Percentiles rank a stretch among this genome's conserved stretches.
Evolutionary conservation across 1,284 basidiomycete genomes (phyloP).

Genomic region (Cryptococcus wingfieldii): DNA sequence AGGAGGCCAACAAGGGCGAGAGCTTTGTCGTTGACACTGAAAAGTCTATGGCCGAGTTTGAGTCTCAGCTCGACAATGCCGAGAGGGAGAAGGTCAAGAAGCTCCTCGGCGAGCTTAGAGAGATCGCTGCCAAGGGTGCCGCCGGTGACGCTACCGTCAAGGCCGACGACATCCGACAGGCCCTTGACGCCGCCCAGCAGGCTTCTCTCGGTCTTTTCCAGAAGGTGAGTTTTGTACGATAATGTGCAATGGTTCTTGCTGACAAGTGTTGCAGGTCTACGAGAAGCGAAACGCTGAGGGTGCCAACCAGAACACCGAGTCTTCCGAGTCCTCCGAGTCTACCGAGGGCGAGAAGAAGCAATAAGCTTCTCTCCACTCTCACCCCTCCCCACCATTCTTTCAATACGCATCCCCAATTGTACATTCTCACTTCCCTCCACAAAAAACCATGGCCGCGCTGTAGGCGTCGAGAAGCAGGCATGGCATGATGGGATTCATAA

Average conservation of each 20-base stretch:
- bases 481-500: no score
- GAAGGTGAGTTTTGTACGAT: constrained; percentile 56
- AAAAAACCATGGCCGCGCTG: not conserved
- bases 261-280: constrained; percentile 59
- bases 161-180: constrained; percentile 83
- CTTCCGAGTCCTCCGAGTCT: not conserved
- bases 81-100: constrained; percentile 92
- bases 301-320: constrained; percentile 36
- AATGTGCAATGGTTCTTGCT: not conserved
- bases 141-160: constrained; percentile 74
- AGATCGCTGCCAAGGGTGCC: constrained; percentile 85
- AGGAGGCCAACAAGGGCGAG: constrained; percentile 96
- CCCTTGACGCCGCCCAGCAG: constrained; percentile 93
- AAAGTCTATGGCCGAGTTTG: constrained; percentile 94
- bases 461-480: not conserved
- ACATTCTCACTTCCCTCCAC: not conserved
- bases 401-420: not conserved
- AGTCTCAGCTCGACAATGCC: constrained; percentile 84
- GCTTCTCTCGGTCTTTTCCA: constrained; percentile 97
- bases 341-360: no score
- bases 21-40: constrained; percentile 92
- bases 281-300: constrained; percentile 69
- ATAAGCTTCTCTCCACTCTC: not conserved
- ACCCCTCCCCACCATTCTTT: not conserved
- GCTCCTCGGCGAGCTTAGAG: constrained; percentile 81